Evolutionary conservation across 441 rosid genomes (phyloP), one percentile per base, ranked within the genome.

Genomic region (Rhodomyrtus psidioides): DNA sequence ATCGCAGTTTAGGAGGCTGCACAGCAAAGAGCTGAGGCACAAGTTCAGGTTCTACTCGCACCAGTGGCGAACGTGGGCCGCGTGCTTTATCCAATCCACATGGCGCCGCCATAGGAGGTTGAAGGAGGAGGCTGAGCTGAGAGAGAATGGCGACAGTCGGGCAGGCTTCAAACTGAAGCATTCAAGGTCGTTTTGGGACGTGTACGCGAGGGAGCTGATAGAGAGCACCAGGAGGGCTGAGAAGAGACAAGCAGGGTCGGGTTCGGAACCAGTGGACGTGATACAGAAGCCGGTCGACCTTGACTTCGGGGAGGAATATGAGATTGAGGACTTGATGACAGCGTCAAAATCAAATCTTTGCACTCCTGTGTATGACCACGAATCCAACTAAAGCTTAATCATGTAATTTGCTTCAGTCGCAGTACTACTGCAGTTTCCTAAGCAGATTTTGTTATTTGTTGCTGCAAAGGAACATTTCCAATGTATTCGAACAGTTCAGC

Each of bases 221-320:
- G 87, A 85, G 12, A 92, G 92, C 55, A 86, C 89, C 10, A 87
- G 92, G 86, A 3, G 90, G 55, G 90, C 83, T 51, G 85, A 49
- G 12, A 57, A 90, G n/a, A 88, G 83, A n/a, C 93, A 92, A 87
- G 91, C 93, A 24, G 94, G 87, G 6, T 89, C 95, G 28, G 92
- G 91, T 83, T 90, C 94, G 51, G 89, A 88, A 76, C 90, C 88
- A 14, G 90, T 88, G 55, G 87, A 87, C 62, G 83, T 93, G 4
- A 84, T 94, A 87, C 95, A 90, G 89, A 96, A 96, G 89, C 97
- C 99, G 49, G 88, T 88, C 6, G 98, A 96, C 83, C 97, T 95
- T 26, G 95, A 95, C 88, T 95, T 93, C 12, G n/a, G 49, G 79
- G 15, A 70, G 49, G 79, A 34, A 21, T 2, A 19, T 70, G 79